phyloP scores from a whole-genome alignment of 805 yeast species.

The Cephaloascus fragrans region DNA sequence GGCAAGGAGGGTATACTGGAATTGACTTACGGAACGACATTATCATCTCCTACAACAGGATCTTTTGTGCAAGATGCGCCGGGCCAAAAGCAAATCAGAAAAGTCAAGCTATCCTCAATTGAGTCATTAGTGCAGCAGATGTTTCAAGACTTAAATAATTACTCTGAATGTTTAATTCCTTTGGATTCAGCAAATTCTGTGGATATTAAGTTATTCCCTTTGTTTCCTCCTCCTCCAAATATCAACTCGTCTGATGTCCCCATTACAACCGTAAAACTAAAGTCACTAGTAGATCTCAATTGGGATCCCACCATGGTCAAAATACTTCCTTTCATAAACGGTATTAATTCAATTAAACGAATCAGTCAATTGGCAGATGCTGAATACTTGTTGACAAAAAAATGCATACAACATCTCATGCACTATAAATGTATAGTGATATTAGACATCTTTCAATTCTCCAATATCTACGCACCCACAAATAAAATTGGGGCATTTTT shows the following conservation, averaged over 20 bases:
- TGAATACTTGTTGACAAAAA: conserved; percentile 66
- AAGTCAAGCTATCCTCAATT: conserved; percentile 34
- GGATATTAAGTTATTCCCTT: conserved; percentile 89
- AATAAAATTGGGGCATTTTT: conserved; percentile 63
- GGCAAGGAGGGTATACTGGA: conserved; percentile 4
- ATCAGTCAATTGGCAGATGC: conserved; percentile 78
- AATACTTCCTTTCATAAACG: conserved; percentile 79
- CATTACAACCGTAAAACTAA: conserved; percentile 71
- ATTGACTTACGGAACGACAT: conserved; percentile 8
- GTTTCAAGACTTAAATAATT: conserved; percentile 89
- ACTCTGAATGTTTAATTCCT: conserved; percentile 93
- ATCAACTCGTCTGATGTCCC: conserved; percentile 84
- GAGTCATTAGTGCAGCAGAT: conserved; percentile 79
- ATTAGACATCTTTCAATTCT: conserved; percentile 82
- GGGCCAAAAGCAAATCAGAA: conserved; percentile 2
- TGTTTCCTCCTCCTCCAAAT: conserved; percentile 72
- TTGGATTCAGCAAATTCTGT: conserved; percentile 83
- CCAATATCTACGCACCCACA: conserved; percentile 84
- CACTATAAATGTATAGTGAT: conserved; percentile 82
- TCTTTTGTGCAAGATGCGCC: neutral
- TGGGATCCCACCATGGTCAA: conserved; percentile 98
- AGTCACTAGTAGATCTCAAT: conserved; percentile 68
- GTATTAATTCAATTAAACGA: conserved; percentile 70
- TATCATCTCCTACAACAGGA: no score
- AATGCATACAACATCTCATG: conserved; percentile 84